Base-by-base conservation (phyloP, 768 basidiomycete species). In the Glaciozyma antarctica region DNA sequence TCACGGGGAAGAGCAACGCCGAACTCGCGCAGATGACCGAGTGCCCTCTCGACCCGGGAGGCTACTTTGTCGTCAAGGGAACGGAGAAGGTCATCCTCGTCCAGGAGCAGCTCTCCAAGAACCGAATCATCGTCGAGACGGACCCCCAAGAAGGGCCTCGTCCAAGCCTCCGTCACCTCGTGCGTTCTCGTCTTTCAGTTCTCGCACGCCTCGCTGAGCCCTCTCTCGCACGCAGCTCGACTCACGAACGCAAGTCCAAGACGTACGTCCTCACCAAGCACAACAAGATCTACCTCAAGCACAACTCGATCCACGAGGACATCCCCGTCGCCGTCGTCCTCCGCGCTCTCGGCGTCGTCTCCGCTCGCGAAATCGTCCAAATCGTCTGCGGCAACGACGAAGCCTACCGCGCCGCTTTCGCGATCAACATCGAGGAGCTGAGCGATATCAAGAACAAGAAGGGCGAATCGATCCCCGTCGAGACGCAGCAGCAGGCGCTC, bases 11-110 rank as follows among this genome's bases (percentile, higher is more conserved):
- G 71, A 84, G 78, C 30, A 87, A 90, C 61, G 82, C 83, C 19
- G 85, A 93, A 71, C 81, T 98, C 28, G 95, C 95, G n/a, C 81
- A 84, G 47, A 93, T 97, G 90, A 85, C 83, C 16, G 95, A 99
- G 77, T 99, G 95, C 76, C 95, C 95, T 5, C 81, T 98, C 64
- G 95, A 99, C 78, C 94, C 95, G 16, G 95, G 95, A n/a, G 95
- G 95, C 5, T 98, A 98, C 76, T 99, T 99, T 77, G 87, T 99
- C 64, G 95, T 99, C 59, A 97, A 93, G 78, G 94, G 94, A 45
- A 99, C 94, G 51, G 94, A 99, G 78, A 99, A 98, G 78, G 95
- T 99, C 72, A 99, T 99, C 71, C 81, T 99, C 67, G 94, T 99
- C 10, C 95, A 99, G 77, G 95, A 98, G 76, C 95, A 99, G 78